Percentiles rank a stretch among this genome's conserved stretches.
Evolutionary conservation across 2,329 filamentous ascomycete genomes (phyloP).

Genomic region (Cladosporium sp.): DNA sequence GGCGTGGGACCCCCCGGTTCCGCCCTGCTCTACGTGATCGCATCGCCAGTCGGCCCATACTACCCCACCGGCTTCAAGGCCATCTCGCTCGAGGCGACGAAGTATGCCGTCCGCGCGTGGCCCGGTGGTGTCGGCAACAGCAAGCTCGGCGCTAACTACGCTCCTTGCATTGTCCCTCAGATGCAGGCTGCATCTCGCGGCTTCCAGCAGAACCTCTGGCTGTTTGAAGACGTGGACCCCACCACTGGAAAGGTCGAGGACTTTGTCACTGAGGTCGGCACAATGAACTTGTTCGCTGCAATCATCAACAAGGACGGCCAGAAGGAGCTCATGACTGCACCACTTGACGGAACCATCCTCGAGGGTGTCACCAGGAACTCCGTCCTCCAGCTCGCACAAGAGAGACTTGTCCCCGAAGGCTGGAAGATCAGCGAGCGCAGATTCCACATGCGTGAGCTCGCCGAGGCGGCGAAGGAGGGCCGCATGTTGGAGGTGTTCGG

Average conservation of each 20-base stretch:
- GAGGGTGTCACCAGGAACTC: slow-evolving; percentile 94
- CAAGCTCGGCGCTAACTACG: slow-evolving; percentile 98
- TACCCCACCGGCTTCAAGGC: slow-evolving; percentile 99
- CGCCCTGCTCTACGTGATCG: slow-evolving; percentile 91
- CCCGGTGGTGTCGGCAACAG: slow-evolving; percentile 96
- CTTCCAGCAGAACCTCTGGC: slow-evolving; percentile 97
- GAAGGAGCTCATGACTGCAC: slow-evolving; percentile 92
- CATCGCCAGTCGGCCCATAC: slow-evolving; percentile 94
- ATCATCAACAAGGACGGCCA: slow-evolving; percentile 84
- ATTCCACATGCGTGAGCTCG: slow-evolving; percentile 84
- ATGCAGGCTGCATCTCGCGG: slow-evolving; percentile 85
- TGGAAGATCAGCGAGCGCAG: slow-evolving; percentile 89
- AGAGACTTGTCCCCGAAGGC: slow-evolving; percentile 78
- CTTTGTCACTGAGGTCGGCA: slow-evolving; percentile 94
- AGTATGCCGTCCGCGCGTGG: slow-evolving; percentile 80
- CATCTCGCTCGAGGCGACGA: slow-evolving; percentile 89
- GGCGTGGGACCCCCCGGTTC: slow-evolving; percentile 90
- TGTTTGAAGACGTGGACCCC: slow-evolving; percentile 70
- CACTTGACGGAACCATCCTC: slow-evolving; percentile 92
- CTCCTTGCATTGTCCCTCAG: slow-evolving; percentile 97
- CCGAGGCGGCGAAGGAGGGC: slow-evolving; percentile 78
- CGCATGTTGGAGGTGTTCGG: slow-evolving; percentile 91
- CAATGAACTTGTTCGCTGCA: slow-evolving; percentile 96
- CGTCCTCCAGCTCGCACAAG: slow-evolving; percentile 79
- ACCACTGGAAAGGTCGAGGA: slow-evolving; percentile 61